Percentiles rank a stretch among this genome's conserved stretches.
phyloP scores from a whole-genome alignment of 2,329 filamentous ascomycete species.

The Pseudogymnoascus sp. region DNA sequence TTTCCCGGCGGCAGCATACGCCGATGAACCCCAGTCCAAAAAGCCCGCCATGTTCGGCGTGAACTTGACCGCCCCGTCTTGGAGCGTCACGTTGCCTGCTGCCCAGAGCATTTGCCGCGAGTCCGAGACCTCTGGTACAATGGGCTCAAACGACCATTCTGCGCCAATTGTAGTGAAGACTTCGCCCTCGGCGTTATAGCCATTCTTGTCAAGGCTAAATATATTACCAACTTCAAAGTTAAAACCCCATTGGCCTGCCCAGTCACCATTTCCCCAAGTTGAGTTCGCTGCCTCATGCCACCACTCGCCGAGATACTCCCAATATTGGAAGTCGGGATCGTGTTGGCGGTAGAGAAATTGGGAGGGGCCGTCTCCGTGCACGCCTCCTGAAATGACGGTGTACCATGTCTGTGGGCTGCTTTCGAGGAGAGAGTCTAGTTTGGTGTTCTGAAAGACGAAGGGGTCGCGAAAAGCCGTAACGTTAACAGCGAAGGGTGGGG shows the following conservation, averaged over 20 bases:
- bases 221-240: constrained; percentile 39
- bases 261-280: constrained; percentile 29
- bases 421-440: constrained; percentile 29
- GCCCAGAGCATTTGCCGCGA: constrained; percentile 35
- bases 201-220: constrained; percentile 32
- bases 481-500: constrained; percentile 32
- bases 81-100: constrained; percentile 28
- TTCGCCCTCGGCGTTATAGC: constrained; percentile 32
- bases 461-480: constrained; percentile 37
- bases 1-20: constrained; percentile 37
- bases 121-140: constrained; percentile 31
- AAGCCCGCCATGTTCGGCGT: constrained; percentile 34
- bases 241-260: constrained; percentile 33
- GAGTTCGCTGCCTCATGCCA: constrained; percentile 33
- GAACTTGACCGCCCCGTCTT: constrained; percentile 28
- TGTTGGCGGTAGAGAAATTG: constrained; percentile 34
- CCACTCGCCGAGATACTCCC: constrained; percentile 31
- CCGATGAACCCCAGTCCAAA: constrained; percentile 33
- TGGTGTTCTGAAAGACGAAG: constrained; percentile 32
- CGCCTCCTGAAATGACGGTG: constrained; percentile 31
- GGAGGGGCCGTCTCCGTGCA: constrained; percentile 31
- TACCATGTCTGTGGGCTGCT: constrained; percentile 32
- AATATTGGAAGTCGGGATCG: constrained; percentile 31
- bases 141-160: constrained; percentile 35
- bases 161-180: constrained; percentile 34